Evolutionary conservation across 257 asterid species (phyloP), one percentile per base, ranked within the genome.

Genomic region (Salvia splendens): DNA sequence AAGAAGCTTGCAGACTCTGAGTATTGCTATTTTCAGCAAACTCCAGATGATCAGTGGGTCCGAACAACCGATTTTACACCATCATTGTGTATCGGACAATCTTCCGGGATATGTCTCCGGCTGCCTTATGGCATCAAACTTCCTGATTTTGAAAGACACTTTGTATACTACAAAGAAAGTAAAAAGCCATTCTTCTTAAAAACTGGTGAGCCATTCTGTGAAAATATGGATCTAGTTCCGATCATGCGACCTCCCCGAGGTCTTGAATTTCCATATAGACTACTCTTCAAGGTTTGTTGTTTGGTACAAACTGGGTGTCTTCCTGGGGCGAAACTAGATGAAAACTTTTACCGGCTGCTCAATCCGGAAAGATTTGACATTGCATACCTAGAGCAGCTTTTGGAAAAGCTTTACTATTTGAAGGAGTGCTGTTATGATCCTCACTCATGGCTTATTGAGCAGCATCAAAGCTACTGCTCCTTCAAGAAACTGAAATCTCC

Each of bases 341-440:
- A 33, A 20, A 28, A 50, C 5, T 93, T 93, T 79, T 90, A 78
- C 70, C 49, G 15, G 40, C 52, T 84, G 78, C 78, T 86, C 73
- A 74, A 86, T 82, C 97, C 96, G 4, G 54, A 6, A 7, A 57
- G 14, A 42, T 3, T n/a, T 6, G 65, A 80, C 64, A 68, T 71
- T 8, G 71, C 20, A 41, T 77, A 75, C 78, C 79, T 93, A 16
- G 92, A 93, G 57, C 84, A 84, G 53, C 90, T 91, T 59, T 81
- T 90, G 4, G 95, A 90, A 61, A 83, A 78, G 70, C 69, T 93
- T 38, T 78, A 62, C 78, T 72, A 69, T 65, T 12, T 81, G 52
- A 81, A 82, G 73, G 97, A 86, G 54, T 93, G 99, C 59, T 93
- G 99, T 77, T 93, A 86, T 76, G 87, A 90, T 71, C 97, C 96